Evolutionary conservation across 257 asterid genomes (phyloP).

Genomic region (Nicotiana sylvestris): DNA sequence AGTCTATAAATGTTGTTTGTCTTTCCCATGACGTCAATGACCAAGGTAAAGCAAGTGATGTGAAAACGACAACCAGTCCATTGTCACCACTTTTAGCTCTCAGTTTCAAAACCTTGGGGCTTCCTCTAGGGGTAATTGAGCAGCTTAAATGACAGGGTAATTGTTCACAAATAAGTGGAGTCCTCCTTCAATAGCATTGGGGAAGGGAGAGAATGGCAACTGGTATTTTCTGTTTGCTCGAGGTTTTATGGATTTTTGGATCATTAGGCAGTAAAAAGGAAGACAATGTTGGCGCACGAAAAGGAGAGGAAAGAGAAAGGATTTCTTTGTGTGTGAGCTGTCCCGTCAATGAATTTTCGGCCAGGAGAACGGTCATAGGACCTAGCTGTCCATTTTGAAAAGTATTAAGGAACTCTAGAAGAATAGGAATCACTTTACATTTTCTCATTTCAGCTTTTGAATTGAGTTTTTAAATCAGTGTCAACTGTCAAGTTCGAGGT

Average conservation of each 20-base stretch:
- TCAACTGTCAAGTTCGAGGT: not conserved
- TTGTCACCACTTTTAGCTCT: not conserved
- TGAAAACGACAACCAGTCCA: not conserved
- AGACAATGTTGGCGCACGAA: not conserved
- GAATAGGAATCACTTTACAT: not conserved
- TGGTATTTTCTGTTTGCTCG: not conserved
- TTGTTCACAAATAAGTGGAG: not conserved
- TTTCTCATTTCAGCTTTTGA: not conserved
- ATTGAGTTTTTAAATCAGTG: not conserved
- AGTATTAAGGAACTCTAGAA: not conserved
- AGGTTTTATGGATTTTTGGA: not conserved
- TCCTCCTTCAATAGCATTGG: not conserved
- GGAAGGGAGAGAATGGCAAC: not conserved
- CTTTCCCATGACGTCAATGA: not conserved
- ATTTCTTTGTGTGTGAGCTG: not conserved
- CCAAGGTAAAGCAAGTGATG: not conserved
- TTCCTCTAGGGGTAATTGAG: not conserved
- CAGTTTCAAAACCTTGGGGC: not conserved
- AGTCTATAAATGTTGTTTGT: not conserved
- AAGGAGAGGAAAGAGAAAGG: not conserved
- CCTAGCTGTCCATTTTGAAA: not conserved
- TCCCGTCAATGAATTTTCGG: not conserved
- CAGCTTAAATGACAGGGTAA: not conserved
- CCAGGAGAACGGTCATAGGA: not conserved
- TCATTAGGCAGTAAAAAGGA: not conserved